Percentiles rank a stretch among this genome's conserved stretches.
These are phyloP conservation scores for Candida fluviatilis DNA, from an alignment of 805 yeast species.

Conservation along the genomic window DNA sequence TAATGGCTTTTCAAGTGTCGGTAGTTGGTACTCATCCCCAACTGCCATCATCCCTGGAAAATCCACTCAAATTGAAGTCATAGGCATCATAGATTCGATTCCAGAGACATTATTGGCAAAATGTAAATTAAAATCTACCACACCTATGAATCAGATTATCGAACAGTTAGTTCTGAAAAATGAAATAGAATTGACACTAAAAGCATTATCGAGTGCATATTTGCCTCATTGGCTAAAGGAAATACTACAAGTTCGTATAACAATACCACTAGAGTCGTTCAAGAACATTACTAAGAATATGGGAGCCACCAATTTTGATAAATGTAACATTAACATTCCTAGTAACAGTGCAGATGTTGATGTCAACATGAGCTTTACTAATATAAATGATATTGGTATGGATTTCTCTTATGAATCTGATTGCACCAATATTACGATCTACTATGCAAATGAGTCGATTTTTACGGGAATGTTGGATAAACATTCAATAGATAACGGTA, in stretches of 20 bases:
- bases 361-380: slow-evolving; percentile 2
- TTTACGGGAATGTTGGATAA: background rate
- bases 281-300: background rate
- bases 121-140: slow-evolving; percentile 17
- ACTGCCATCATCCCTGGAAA: slow-evolving; percentile 13
- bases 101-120: slow-evolving; percentile 14
- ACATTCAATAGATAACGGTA: background rate
- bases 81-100: slow-evolving; percentile 17
- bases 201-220: slow-evolving; percentile 4
- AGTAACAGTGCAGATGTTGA: slow-evolving; percentile 2
- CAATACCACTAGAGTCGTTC: background rate
- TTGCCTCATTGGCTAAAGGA: slow-evolving; percentile 25
- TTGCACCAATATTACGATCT: background rate
- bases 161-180: slow-evolving; percentile 7
- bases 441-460: background rate
- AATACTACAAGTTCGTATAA: slow-evolving; percentile 9
- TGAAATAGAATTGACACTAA: slow-evolving; percentile 2
- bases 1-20: slow-evolving; percentile 15
- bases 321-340: slow-evolving; percentile 1
- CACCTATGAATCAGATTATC: slow-evolving; percentile 16
- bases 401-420: background rate
- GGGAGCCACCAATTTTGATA: background rate
- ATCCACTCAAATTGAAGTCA: slow-evolving; percentile 13
- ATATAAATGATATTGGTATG: background rate
- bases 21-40: slow-evolving; percentile 17